Percentiles rank a stretch among this genome's conserved stretches.
phyloP scores from a whole-genome alignment of 306 rosid genomes.

The Canavalia ensiformis region DNA sequence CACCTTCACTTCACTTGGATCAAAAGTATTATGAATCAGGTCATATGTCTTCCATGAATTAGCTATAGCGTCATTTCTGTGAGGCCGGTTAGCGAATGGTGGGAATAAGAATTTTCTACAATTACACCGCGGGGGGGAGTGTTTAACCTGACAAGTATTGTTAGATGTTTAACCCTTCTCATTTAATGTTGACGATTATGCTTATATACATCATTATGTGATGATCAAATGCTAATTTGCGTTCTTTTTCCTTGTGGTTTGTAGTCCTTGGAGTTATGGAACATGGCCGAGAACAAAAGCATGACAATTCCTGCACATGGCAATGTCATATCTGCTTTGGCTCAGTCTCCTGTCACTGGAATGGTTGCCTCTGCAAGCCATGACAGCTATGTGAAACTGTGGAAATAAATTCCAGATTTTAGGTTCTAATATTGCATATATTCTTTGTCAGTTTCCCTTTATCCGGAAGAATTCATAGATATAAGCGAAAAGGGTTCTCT shows the following conservation, averaged over 20 bases:
- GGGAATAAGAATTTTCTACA: neutral
- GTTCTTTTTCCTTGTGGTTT: neutral
- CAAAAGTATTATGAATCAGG: neutral
- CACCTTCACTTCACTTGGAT: neutral
- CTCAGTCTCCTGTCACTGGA: constrained; percentile 58
- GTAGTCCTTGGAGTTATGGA: constrained; percentile 65
- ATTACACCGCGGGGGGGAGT: too few relatives aligned
- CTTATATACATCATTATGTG: neutral
- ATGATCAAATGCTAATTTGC: neutral
- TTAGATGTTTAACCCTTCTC: neutral
- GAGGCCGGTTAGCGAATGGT: constrained; percentile 1
- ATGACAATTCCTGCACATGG: constrained; percentile 60
- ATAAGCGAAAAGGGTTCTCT: constrained; percentile 42
- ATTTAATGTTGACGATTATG: neutral
- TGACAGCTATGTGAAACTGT: constrained; percentile 58
- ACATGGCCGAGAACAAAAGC: constrained; percentile 63
- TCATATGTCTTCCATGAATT: neutral
- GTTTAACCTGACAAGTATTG: neutral
- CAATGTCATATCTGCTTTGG: constrained; percentile 59
- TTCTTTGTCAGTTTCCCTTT: constrained; percentile 31
- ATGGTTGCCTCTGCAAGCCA: constrained; percentile 71
- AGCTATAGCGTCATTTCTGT: neutral
- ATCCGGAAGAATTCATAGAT: constrained; percentile 39
- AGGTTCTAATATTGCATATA: constrained; percentile 34
- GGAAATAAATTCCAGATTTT: constrained; percentile 50